Evolutionary conservation across 2,329 filamentous ascomycete genomes (phyloP).

Genomic region (Sphaerostilbella broomeana): DNA sequence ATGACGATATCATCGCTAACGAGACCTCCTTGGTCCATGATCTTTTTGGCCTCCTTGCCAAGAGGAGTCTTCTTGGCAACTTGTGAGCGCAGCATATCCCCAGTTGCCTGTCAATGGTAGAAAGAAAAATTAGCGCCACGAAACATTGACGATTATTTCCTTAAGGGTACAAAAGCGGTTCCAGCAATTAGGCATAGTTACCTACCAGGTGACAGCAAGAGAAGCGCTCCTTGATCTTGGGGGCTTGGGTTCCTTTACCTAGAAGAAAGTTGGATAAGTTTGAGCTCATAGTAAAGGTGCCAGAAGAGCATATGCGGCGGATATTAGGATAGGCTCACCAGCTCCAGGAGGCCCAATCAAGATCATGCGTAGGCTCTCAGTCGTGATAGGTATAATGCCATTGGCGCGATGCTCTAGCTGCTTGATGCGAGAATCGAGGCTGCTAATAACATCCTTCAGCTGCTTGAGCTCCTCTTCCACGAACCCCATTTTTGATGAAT

Average conservation of each 20-base stretch:
- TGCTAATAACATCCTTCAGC: constrained; percentile 75
- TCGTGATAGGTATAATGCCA: constrained; percentile 44
- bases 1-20: constrained; percentile 99
- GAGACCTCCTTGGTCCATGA: constrained; percentile 97
- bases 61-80: constrained; percentile 95
- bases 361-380: constrained; percentile 80
- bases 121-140: not conserved
- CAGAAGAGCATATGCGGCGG: not conserved
- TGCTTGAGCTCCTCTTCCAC: constrained; percentile 79
- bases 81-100: constrained; percentile 98
- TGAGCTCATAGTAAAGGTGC: constrained; percentile 1
- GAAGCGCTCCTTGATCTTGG: constrained; percentile 97
- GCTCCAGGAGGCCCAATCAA: constrained; percentile 96
- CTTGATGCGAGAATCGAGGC: constrained; percentile 80
- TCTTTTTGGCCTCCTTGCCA: constrained; percentile 97
- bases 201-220: constrained; percentile 92
- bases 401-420: constrained; percentile 71
- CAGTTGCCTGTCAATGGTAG: constrained; percentile 64
- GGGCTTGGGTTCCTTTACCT: constrained; percentile 99
- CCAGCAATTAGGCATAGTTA: constrained; percentile 11
- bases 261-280: constrained; percentile 14
- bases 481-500: constrained; percentile 68
- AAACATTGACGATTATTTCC: not conserved
- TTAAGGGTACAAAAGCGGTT: no score
- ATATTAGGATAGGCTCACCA: constrained; percentile 53